Conservation (phyloP, 495 filamentous ascomycete genomes). For the Lentithecium fluviatile region DNA sequence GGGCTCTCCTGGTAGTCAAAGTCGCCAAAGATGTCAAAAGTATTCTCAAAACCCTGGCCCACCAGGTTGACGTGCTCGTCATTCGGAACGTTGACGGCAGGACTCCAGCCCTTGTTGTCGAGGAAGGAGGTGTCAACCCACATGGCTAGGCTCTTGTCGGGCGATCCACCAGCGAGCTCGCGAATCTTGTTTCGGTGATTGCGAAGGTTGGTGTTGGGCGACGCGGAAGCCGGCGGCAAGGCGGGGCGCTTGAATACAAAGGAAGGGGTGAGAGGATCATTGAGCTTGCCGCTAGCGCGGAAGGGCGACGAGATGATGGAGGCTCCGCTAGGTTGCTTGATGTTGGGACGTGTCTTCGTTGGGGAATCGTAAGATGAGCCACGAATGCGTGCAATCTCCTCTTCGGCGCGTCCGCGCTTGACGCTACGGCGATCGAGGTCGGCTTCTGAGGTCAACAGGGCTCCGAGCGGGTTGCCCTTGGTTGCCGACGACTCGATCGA, state of each 20-base stretch:
- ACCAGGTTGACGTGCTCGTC: slow-evolving; percentile 34
- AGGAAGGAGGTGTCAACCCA: slow-evolving; percentile 51
- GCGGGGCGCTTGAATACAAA: slow-evolving; percentile 80
- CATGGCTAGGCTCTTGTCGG: slow-evolving; percentile 69
- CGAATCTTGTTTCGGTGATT: slow-evolving; percentile 85
- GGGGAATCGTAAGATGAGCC: slow-evolving; percentile 93
- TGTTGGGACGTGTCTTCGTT: slow-evolving; percentile 55
- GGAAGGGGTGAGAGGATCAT: slow-evolving; percentile 67
- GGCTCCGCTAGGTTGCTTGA: slow-evolving; percentile 50
- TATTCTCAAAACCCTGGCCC: slow-evolving; percentile 52
- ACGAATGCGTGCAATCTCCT: slow-evolving; percentile 91
- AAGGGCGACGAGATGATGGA: slow-evolving; percentile 59
- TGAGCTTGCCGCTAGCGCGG: slow-evolving; percentile 58
- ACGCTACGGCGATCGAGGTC: slow-evolving; percentile 71
- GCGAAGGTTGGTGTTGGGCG: slow-evolving; percentile 91
- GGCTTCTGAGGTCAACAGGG: slow-evolving; percentile 67
- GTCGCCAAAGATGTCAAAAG: slow-evolving; percentile 76
- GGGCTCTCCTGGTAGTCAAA: slow-evolving; percentile 66
- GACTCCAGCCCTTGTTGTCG: slow-evolving; percentile 66
- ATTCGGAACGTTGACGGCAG: slow-evolving; percentile 63
- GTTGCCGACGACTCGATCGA: slow-evolving; percentile 93
- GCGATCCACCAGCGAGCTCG: slow-evolving; percentile 79
- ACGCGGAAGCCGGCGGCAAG: slow-evolving; percentile 81
- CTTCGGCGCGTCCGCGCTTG: slow-evolving; percentile 87
- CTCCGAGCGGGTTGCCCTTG: slow-evolving; percentile 60